Evolutionary conservation across 1,284 basidiomycete species (phyloP).

Genomic region (Vanrija sp.): DNA sequence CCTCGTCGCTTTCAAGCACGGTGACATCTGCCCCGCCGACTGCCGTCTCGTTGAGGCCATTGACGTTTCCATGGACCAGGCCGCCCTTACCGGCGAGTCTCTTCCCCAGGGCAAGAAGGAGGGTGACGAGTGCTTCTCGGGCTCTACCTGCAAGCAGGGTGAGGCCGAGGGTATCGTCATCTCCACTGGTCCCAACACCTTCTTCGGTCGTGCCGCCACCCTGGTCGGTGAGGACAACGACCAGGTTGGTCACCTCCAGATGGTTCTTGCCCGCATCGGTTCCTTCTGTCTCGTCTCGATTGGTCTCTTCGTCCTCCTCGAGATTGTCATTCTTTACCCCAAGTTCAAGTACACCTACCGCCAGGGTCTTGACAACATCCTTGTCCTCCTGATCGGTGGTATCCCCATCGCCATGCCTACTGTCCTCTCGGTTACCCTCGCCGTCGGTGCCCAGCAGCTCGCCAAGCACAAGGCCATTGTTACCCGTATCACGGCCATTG

Average conservation of each 20-base stretch:
- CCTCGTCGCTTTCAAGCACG: constrained; percentile 94
- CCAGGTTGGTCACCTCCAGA: constrained; percentile 93
- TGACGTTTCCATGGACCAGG: constrained; percentile 95
- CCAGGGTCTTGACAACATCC: constrained; percentile 90
- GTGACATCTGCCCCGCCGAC: constrained; percentile 93
- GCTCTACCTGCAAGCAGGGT: constrained; percentile 95
- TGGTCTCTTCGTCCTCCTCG: constrained; percentile 84
- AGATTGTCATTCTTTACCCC: constrained; percentile 83
- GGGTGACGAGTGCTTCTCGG: constrained; percentile 95
- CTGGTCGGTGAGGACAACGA: constrained; percentile 95
- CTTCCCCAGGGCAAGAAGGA: constrained; percentile 84
- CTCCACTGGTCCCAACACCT: constrained; percentile 91
- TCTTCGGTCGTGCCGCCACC: constrained; percentile 92
- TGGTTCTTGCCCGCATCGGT: constrained; percentile 93
- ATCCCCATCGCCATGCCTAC: constrained; percentile 99
- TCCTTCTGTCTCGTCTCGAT: constrained; percentile 92
- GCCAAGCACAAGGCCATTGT: constrained; percentile 98
- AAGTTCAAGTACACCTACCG: constrained; percentile 85
- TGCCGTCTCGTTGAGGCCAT: constrained; percentile 91
- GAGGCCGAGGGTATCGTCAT: constrained; percentile 96
- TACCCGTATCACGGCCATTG: constrained; percentile 96
- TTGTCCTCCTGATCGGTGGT: constrained; percentile 96
- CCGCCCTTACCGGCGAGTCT: constrained; percentile 92
- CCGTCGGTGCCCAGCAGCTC: constrained; percentile 94
- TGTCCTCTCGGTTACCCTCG: constrained; percentile 91